A percentile compares a stretch with the other conserved stretches of the same genome.
Conservation (phyloP, 139 green algal species). For the Chlamydomonas sp. region DNA sequence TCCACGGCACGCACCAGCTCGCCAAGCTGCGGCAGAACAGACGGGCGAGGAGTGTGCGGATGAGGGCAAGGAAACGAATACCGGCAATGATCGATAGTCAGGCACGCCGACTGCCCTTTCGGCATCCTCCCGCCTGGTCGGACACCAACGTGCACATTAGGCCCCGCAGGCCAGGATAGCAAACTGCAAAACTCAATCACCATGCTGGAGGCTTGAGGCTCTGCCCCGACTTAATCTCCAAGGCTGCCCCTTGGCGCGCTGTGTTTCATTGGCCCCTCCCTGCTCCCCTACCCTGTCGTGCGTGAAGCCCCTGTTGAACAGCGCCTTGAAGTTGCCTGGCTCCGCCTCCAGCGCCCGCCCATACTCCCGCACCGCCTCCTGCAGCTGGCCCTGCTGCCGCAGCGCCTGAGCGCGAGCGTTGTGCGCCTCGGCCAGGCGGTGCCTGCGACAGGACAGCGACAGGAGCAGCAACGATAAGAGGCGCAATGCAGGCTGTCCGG, state of each 20-base stretch:
- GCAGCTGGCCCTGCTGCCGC: slow-evolving; percentile 74
- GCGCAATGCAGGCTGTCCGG: neutral
- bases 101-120: no score
- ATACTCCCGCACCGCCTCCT: slow-evolving; percentile 79
- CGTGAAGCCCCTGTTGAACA: slow-evolving; percentile 91
- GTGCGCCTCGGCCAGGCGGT: slow-evolving; percentile 62
- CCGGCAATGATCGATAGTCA: no score
- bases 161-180: no score
- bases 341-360: slow-evolving; percentile 66
- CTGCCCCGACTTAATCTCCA: no score
- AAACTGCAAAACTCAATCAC: no score
- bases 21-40: slow-evolving; percentile 58
- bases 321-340: slow-evolving; percentile 81
- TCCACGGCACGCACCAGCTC: slow-evolving; percentile 63
- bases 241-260: no score
- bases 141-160: no score
- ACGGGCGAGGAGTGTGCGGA: no score
- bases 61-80: no score
- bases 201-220: no score
- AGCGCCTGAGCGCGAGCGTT: slow-evolving; percentile 71
- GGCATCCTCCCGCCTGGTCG: no score
- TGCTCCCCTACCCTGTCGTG: slow-evolving; percentile 77
- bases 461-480: neutral
- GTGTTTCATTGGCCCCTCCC: no score
- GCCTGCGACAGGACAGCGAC: slow-evolving; percentile 2